These are phyloP conservation scores for Emmonsiellopsis sp. DNA, from an alignment of 2,329 filamentous ascomycete species.

Conservation along the genomic window DNA sequence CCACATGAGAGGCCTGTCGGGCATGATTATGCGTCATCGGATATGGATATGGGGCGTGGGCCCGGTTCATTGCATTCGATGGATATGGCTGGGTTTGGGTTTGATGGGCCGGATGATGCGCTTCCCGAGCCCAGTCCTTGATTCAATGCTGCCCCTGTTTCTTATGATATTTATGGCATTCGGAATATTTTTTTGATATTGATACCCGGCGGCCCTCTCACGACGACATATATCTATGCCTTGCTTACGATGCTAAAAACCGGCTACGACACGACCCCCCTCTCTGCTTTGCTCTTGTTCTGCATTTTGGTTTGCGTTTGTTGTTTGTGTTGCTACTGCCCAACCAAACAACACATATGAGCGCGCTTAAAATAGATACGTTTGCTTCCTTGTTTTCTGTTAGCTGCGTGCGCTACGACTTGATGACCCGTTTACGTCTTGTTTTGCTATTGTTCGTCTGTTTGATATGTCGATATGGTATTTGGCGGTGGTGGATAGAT, in stretches of 20 bases:
- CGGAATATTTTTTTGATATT: background rate
- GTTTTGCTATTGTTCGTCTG: too few relatives aligned
- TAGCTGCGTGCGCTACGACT: background rate
- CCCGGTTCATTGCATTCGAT: conserved; percentile 35
- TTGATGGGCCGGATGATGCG: conserved; percentile 18
- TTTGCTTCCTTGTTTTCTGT: background rate
- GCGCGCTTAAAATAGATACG: background rate
- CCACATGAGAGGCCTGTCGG: conserved; percentile 31
- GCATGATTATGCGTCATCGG: conserved; percentile 35
- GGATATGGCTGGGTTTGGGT: conserved; percentile 36
- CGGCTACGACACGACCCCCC: too few relatives aligned
- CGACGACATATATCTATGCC: too few relatives aligned
- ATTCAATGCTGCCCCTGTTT: background rate
- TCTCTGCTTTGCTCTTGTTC: background rate
- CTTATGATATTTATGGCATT: background rate
- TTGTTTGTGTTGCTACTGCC: background rate
- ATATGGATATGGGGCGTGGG: conserved; percentile 33
- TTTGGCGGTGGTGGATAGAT: too few relatives aligned
- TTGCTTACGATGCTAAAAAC: too few relatives aligned
- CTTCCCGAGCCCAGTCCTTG: background rate
- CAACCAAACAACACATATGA: background rate
- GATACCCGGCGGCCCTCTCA: background rate
- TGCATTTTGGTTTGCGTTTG: background rate
- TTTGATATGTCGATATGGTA: too few relatives aligned
- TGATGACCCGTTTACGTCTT: too few relatives aligned